Evolutionary conservation across 345 rosid genomes (phyloP), one percentile per base, ranked within the genome.

Genomic region (Cardamine resedifolia): DNA sequence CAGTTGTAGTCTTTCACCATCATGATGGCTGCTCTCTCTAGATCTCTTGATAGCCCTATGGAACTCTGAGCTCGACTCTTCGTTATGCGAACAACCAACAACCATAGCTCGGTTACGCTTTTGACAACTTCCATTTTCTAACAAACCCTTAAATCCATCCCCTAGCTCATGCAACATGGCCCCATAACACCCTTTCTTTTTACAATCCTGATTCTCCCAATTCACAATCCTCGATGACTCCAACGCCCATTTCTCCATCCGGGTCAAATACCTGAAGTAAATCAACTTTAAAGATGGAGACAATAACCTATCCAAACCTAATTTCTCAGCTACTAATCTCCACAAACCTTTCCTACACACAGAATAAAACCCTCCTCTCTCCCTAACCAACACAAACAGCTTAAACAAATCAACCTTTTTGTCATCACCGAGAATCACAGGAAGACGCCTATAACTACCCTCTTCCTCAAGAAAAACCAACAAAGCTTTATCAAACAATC

Each of bases 331-430:
- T 75, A 86, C 89, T 58, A 60, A 76, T 48, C 34, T 70, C 96
- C 96, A 91, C 43, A 83, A 75, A 4, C 87, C 84, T 39, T 79
- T 70, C 63, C 58, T 51, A 2, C 85, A 72, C 63, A 89, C 97
- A 58, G 72, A 56, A 56, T 79, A 83, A 70, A 61, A 86, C 28
- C 97, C 94, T 31, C 83, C 87, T 45, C 85, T 78, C 81, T 83
- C 82, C 74, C 81, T 78, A 47, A 87, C 96, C 19, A 77, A 76
- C 66, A 81, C 66, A 60, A 86, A 85, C 69, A 91, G 89, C 76
- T 82, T 69, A 68, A 86, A 83, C 87, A 91, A 82, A 83, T 89
- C 93, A 49, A 80, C 59, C 0, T 67, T 41, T 72, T 75, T 43
- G 64, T 87, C 96, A 66, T 85, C 73, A 64, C 86, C 87, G 0